Percentiles rank a stretch among this genome's conserved stretches.
These are phyloP conservation scores for Ascochyta fabae DNA, from an alignment of 2,329 filamentous ascomycete genomes.

Conservation along the genomic window DNA sequence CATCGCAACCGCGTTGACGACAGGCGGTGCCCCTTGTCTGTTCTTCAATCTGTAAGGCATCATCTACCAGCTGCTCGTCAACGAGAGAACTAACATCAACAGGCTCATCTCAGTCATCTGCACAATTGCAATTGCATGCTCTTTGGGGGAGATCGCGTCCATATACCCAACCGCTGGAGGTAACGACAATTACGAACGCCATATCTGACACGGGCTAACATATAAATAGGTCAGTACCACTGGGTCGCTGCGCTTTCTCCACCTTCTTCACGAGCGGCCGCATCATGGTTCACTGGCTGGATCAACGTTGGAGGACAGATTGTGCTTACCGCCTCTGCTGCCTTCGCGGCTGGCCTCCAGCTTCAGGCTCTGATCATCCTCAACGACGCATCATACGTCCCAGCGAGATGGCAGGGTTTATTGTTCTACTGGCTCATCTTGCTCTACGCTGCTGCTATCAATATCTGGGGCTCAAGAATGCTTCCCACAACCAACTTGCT, in stretches of 20 bases:
- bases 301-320: constrained; percentile 57
- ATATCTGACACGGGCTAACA: not conserved
- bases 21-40: constrained; percentile 56
- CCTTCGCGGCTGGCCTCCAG: constrained; percentile 56
- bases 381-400: constrained; percentile 51
- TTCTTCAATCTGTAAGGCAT: constrained; percentile 54
- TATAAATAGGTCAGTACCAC: constrained; percentile 52
- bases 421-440: constrained; percentile 57
- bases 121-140: constrained; percentile 71
- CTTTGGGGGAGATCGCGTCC: constrained; percentile 73
- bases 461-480: constrained; percentile 52
- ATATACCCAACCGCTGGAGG: constrained; percentile 73
- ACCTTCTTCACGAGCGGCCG: constrained; percentile 40
- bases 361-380: constrained; percentile 54
- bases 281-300: constrained; percentile 52
- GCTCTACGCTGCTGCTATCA: constrained; percentile 48
- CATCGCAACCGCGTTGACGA: constrained; percentile 53
- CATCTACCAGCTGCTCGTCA: not conserved
- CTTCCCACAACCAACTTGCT: constrained; percentile 49
- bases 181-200: constrained; percentile 45
- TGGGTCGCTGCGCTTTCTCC: constrained; percentile 54
- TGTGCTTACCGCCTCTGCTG: constrained; percentile 56
- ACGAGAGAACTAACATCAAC: not conserved
- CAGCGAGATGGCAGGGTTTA: constrained; percentile 55
- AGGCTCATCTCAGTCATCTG: constrained; percentile 54